A percentile compares a stretch with the other conserved stretches of the same genome.
These are phyloP conservation scores for Cicer pinnatifidum DNA, from an alignment of 306 rosid species.

Conservation along the genomic window DNA sequence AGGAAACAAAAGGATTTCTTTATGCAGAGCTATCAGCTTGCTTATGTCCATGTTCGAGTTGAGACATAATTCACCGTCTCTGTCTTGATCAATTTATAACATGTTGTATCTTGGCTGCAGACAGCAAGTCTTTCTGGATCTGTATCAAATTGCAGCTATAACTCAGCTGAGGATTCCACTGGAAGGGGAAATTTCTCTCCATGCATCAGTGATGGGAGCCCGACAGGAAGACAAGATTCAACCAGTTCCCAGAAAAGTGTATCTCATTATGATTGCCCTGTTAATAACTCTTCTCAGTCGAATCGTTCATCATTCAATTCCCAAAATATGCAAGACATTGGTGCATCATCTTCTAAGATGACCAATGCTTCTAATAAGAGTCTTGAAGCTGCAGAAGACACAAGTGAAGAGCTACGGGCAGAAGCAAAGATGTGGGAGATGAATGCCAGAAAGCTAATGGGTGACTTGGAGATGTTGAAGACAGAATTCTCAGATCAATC, in stretches of 20 bases:
- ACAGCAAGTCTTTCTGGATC: conserved; percentile 55
- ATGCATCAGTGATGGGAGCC: conserved; percentile 43
- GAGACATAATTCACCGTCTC: conserved; percentile 33
- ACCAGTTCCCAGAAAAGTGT: conserved; percentile 51
- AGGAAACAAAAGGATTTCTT: conserved; percentile 38
- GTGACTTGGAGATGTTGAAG: conserved; percentile 70
- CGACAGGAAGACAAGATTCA: conserved; percentile 45
- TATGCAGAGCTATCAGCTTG: conserved; percentile 40
- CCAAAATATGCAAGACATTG: conserved; percentile 39
- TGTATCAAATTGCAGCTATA: conserved; percentile 50
- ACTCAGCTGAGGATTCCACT: conserved; percentile 50
- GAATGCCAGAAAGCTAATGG: conserved; percentile 82
- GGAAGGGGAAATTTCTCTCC: conserved; percentile 51
- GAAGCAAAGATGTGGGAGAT: conserved; percentile 98
- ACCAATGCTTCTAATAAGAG: conserved; percentile 43
- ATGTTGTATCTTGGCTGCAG: conserved; percentile 46
- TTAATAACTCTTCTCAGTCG: conserved; percentile 36
- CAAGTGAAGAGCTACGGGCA: conserved; percentile 73
- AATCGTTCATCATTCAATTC: conserved; percentile 44
- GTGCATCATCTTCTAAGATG: conserved; percentile 41
- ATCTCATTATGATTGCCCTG: conserved; percentile 42
- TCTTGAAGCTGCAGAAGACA: conserved; percentile 59
- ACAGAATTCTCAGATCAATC: conserved; percentile 70
- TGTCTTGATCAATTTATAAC: conserved; percentile 32
- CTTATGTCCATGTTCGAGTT: conserved; percentile 20